A percentile compares a stretch with the other conserved stretches of the same genome.
phyloP scores from a whole-genome alignment of 164 flowering plant species.

The Magnolia sinica region DNA sequence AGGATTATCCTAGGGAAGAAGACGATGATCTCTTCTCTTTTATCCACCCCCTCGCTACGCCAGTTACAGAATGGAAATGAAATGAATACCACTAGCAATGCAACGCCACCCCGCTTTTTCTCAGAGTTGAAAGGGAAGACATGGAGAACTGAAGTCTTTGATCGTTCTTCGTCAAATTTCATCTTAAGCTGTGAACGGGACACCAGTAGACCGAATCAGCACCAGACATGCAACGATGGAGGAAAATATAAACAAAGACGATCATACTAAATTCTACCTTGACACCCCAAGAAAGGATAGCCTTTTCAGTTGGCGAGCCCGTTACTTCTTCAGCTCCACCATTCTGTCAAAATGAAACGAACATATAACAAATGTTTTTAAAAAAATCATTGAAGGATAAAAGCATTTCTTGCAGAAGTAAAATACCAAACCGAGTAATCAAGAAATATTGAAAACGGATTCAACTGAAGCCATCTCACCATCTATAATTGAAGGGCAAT shows the following conservation, averaged over 20 bases:
- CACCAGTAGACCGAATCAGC: conserved; percentile 4
- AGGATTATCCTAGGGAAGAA: no score
- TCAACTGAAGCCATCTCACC: no score
- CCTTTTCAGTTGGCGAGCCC: conserved; percentile 97
- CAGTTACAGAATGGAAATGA: not conserved
- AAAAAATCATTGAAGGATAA: no score
- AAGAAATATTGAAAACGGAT: no score
- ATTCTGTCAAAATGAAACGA: conserved; percentile 29
- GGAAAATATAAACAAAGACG: not conserved
- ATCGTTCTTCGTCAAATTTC: conserved; percentile 59
- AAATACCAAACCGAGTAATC: no score
- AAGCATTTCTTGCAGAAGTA: no score
- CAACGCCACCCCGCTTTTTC: conserved; percentile 92
- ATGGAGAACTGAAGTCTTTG: conserved; percentile 54
- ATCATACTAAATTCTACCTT: conserved; percentile 36
- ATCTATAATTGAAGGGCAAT: no score
- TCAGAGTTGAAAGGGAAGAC: conserved; percentile 95
- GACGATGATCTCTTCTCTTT: no score
- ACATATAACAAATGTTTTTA: not conserved
- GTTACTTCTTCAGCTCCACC: conserved; percentile 67
- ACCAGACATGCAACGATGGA: not conserved
- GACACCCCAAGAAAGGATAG: conserved; percentile 81
- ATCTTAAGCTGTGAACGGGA: conserved; percentile 65
- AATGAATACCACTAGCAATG: conserved; percentile 54
- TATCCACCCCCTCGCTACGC: not conserved